Evolutionary conservation across 116 monocot genomes (phyloP), one percentile per base, ranked within the genome.

Genomic region (Iris pallida): DNA sequence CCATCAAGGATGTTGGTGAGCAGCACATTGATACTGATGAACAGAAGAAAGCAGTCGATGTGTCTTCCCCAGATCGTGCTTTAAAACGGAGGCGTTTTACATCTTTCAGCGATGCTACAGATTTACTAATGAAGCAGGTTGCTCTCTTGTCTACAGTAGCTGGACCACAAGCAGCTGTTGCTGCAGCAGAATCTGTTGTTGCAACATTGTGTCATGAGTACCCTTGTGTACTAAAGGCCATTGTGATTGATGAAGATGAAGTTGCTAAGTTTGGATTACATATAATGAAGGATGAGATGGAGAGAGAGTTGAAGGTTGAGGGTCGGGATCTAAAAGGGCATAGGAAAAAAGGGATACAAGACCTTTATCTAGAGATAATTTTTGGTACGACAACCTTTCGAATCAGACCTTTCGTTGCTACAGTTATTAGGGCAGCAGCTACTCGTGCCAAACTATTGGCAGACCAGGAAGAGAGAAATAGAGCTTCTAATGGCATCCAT

Each of bases 401-500:
- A 72, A 69, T 85, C 14, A 86, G 84, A 77, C 88, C 82, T 20
- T 79, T 84, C 57, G 79, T 84, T 68, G 86, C 82, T 4, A 95
- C 91, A 47, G 79, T 88, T 57, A 61, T 95, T 18, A 91, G 88
- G 15, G 77, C 79, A 64, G 77, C 73, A n/a, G 88, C 91, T 58
- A 86, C 91, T 76, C 88, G 76, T 80, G 91, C 95, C 46, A 91
- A 86, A 78, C 75, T 95, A 59, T 62, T 86, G 47, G 91, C 95
- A 18, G 82, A 89, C 59, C 91, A 89, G 43, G 95, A 95, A 68
- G 40, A 80, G 81, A 66, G 89, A 95, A 77, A 89, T 89, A 20
- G 89, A 91, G 66, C 80, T 78, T 63, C 78, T 88, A 7, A 77
- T 91, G 78, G 75, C 95, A 43, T 80, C 86, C 20, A 83, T 95